Conservation (phyloP, 306 rosid genomes). For the Gastrolobium villosum region DNA sequence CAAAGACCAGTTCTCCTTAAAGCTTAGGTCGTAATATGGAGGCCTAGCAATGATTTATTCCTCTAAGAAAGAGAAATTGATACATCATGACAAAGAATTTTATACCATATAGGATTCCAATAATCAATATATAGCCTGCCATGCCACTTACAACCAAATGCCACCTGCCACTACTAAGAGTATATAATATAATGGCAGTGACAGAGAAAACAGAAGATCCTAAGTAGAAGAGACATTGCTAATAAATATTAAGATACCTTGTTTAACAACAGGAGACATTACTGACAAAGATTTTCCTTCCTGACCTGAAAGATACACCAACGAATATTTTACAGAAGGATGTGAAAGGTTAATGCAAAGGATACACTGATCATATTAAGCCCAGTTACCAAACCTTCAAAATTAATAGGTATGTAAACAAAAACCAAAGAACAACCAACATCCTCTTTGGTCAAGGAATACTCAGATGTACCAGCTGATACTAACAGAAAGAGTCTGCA, state of each 20-base stretch:
- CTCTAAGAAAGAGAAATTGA: background rate
- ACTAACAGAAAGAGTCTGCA: conserved; percentile 71
- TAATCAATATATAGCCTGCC: background rate
- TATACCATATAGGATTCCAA: background rate
- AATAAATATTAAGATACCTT: conserved; percentile 69
- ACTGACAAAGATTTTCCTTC: conserved; percentile 86
- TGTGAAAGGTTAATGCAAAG: conserved; percentile 35
- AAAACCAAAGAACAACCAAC: conserved; percentile 80
- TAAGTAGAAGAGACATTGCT: conserved; percentile 44
- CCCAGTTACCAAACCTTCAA: conserved; percentile 76
- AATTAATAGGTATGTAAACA: conserved; percentile 84
- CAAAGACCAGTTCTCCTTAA: background rate
- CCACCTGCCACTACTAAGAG: conserved; percentile 3
- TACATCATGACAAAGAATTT: background rate
- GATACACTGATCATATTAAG: conserved; percentile 31
- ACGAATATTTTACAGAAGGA: conserved; percentile 38
- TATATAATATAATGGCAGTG: conserved; percentile 27
- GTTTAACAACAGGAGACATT: conserved; percentile 72
- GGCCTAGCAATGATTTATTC: background rate
- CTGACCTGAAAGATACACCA: conserved; percentile 70
- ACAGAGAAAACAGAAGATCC: conserved; percentile 41
- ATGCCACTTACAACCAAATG: conserved; percentile 8
- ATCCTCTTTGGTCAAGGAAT: conserved; percentile 89
- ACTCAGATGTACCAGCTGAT: conserved; percentile 87
- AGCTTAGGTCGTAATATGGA: background rate